phyloP scores from a whole-genome alignment of 257 asterid species.

The Euphrasia confusa region DNA sequence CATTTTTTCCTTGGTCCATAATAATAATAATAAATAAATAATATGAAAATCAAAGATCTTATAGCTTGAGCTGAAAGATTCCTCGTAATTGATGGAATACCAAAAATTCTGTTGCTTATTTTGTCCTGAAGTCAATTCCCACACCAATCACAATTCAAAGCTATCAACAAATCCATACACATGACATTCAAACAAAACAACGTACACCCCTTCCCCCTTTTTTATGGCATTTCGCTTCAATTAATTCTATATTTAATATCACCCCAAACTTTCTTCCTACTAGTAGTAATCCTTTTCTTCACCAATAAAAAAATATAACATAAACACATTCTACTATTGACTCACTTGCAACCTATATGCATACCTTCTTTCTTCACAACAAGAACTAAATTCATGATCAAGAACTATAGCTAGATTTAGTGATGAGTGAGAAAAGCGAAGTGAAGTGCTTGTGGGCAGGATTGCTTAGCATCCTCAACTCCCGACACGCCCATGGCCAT shows the following conservation, averaged over 20 bases:
- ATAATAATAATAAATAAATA: neutral
- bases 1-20: too few relatives aligned
- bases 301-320: neutral
- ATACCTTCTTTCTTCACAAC: constrained; percentile 13
- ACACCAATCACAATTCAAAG: constrained; percentile 30
- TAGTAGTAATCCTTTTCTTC: neutral
- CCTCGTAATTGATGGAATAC: constrained; percentile 19
- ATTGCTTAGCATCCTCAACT: constrained; percentile 31
- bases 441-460: constrained; percentile 37
- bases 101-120: constrained; percentile 14
- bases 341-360: constrained; percentile 20
- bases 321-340: neutral
- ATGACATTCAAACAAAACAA: neutral
- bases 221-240: constrained; percentile 4
- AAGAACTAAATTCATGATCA: neutral
- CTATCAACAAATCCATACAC: constrained; percentile 24
- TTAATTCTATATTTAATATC: too few relatives aligned
- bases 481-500: constrained; percentile 19
- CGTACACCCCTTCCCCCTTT: constrained; percentile 3
- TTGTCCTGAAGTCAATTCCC: constrained; percentile 31
- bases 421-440: constrained; percentile 24
- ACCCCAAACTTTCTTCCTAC: constrained; percentile 19
- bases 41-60: constrained; percentile 15
- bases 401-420: neutral
- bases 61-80: constrained; percentile 24